Conservation (phyloP, 1,139 yeast species). For the Yamadazyma dushanensis region DNA sequence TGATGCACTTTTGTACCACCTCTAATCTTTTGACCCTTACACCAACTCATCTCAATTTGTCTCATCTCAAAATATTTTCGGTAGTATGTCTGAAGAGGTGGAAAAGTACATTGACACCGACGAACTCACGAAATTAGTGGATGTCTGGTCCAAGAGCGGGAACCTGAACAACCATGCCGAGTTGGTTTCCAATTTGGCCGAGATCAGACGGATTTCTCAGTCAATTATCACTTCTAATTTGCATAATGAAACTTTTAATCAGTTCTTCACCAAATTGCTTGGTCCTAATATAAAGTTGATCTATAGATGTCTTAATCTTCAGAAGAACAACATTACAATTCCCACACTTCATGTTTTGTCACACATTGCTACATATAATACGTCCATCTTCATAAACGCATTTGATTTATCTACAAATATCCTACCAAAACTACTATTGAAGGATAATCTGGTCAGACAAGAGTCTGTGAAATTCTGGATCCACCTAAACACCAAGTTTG, state of each 20-base stretch:
- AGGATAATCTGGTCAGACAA: constrained; percentile 52
- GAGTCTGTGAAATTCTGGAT: constrained; percentile 65
- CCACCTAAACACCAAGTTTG: constrained; percentile 28
- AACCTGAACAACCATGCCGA: constrained; percentile 61
- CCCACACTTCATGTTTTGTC: constrained; percentile 59
- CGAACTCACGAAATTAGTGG: constrained; percentile 19
- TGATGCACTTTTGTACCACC: neutral
- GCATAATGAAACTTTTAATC: constrained; percentile 10
- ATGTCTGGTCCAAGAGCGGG: constrained; percentile 61
- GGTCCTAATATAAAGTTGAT: constrained; percentile 56
- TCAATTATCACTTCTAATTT: constrained; percentile 4
- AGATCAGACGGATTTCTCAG: constrained; percentile 6
- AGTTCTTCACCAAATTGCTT: constrained; percentile 52
- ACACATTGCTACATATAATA: constrained; percentile 51
- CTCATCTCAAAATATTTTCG: constrained; percentile 2
- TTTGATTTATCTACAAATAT: constrained; percentile 69
- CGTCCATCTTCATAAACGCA: constrained; percentile 57
- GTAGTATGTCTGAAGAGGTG: constrained; percentile 2
- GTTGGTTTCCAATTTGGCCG: constrained; percentile 20
- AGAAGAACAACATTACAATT: constrained; percentile 59
- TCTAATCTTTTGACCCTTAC: neutral
- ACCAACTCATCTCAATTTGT: constrained; percentile 1
- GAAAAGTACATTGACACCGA: constrained; percentile 9
- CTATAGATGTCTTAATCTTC: constrained; percentile 64
- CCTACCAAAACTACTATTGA: constrained; percentile 64